These are phyloP conservation scores for Xylaria intraflava DNA, from an alignment of 495 filamentous ascomycete species.

Conservation along the genomic window DNA sequence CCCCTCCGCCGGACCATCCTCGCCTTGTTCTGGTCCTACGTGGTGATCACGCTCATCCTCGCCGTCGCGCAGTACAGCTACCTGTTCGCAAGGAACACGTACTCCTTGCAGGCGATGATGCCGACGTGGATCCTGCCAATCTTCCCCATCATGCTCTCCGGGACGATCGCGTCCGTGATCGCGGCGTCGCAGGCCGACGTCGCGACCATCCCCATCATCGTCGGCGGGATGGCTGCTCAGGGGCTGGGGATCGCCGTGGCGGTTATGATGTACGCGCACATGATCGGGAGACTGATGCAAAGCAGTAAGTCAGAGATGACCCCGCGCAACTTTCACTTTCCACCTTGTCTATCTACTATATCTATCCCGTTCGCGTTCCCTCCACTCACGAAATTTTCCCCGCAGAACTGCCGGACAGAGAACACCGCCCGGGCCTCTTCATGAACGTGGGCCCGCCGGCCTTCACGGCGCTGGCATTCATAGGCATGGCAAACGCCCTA, in stretches of 20 bases:
- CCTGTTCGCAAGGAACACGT: conserved; percentile 40
- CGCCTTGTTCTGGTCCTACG: conserved; percentile 47
- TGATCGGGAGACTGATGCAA: conserved; percentile 56
- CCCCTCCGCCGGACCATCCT: conserved; percentile 37
- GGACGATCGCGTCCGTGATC: conserved; percentile 43
- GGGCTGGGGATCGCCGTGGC: conserved; percentile 47
- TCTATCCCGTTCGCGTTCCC: neutral
- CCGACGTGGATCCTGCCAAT: conserved; percentile 54
- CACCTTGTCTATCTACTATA: too few species aligned
- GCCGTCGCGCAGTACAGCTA: conserved; percentile 46
- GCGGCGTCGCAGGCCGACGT: conserved; percentile 38
- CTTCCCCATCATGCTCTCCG: conserved; percentile 51
- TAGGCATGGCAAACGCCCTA: conserved; percentile 53
- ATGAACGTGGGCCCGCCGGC: conserved; percentile 64
- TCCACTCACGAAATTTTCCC: neutral
- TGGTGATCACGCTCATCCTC: conserved; percentile 34
- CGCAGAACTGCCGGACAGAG: conserved; percentile 40
- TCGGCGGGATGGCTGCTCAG: conserved; percentile 46
- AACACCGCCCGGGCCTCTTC: conserved; percentile 58
- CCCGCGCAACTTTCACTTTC: too few species aligned
- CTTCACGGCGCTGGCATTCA: conserved; percentile 62
- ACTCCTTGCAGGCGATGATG: conserved; percentile 37
- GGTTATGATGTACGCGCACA: conserved; percentile 49
- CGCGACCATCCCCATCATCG: conserved; percentile 38
- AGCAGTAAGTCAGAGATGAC: conserved; percentile 46